Evolutionary conservation across 108 stramenopile genomes (phyloP), one percentile per base, ranked within the genome.

Genomic region (Pseudonitzschia pungens): DNA sequence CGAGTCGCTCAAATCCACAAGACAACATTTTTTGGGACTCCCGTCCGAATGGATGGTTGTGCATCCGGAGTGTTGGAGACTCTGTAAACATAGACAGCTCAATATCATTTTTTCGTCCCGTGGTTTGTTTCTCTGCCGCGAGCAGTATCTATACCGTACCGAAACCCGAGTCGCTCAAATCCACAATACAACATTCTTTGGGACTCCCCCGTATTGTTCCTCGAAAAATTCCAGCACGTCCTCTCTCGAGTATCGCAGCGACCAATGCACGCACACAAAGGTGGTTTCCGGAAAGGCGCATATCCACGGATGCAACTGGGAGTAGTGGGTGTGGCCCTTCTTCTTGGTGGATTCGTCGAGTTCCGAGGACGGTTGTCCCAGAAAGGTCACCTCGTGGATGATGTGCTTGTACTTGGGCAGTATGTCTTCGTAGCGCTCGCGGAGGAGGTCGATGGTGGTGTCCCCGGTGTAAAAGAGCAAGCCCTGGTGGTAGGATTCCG

Each of bases 281-380:
- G 80, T 83, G 16, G 79, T 83, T n/a, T 83, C 31, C 9, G 85
- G 85, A 55, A 83, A 86, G 36, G 83, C 80, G 16, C 69, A 70
- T 11, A 86, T 86, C 77, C 80, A 86, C 32, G 85, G 85, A 76
- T 86, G 85, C 2, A 86, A 51, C 62, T 83, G 82, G 15, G 85
- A 76, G 52, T 86, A 86, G 60, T 86, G 85, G 7, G 85, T 86
- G 44, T 86, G 85, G 3, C 85, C 85, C 68, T 86, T 86, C 14
- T 29, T 44, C 32, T 53, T 24, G 29, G 67, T 73, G 27, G 70
- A 71, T 42, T 68, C 63, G 42, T 86, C 85, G 9, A 86, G 42
- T 20, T 71, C 68, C 32, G 76, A 70, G 26, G 77, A 78, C 0
- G 85, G 85, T 15, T 54, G 60, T n/a, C 85, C 85, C 5, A 83